phyloP scores from a whole-genome alignment of 1,284 basidiomycete species.

The Cryptococcus jaspeensis region DNA sequence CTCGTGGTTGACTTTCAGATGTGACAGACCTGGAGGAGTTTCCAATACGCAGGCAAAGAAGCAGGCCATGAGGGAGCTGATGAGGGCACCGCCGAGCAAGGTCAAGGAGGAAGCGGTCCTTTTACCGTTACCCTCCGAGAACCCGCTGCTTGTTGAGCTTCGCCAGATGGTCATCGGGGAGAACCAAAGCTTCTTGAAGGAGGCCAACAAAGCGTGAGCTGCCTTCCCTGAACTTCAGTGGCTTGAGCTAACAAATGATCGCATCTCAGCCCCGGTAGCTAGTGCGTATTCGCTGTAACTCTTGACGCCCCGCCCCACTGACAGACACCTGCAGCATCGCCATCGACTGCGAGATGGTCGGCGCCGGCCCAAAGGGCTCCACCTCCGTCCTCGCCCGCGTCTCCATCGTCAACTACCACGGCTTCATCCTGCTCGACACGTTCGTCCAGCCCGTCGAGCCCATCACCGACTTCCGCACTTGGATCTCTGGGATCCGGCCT shows the following conservation, averaged over 20 bases:
- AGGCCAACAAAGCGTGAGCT: not conserved
- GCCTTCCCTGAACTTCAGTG: not conserved
- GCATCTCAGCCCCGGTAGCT: not conserved
- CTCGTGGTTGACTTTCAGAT: not conserved
- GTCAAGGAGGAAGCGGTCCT: constrained; percentile 1
- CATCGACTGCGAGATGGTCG: constrained; percentile 75
- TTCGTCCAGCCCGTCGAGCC: constrained; percentile 85
- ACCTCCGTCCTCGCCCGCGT: constrained; percentile 87
- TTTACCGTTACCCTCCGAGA: not conserved
- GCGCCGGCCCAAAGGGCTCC: constrained; percentile 75
- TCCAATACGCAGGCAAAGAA: not conserved
- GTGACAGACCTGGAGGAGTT: not conserved
- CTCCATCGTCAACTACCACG: constrained; percentile 87
- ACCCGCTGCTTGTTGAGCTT: not conserved
- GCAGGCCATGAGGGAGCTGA: not conserved
- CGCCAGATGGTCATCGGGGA: constrained; percentile 3
- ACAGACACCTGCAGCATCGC: constrained; percentile 22
- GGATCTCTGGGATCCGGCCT: constrained; percentile 81
- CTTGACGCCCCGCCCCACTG: not conserved
- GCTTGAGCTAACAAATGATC: not conserved
- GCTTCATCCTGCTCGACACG: constrained; percentile 74
- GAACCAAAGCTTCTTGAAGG: not conserved
- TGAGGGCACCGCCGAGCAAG: not conserved
- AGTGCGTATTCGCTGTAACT: not conserved
- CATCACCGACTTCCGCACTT: constrained; percentile 91